Evolutionary conservation across 2,329 filamentous ascomycete genomes (phyloP), one percentile per base, ranked within the genome.

Genomic region (Cytospora piceicola): DNA sequence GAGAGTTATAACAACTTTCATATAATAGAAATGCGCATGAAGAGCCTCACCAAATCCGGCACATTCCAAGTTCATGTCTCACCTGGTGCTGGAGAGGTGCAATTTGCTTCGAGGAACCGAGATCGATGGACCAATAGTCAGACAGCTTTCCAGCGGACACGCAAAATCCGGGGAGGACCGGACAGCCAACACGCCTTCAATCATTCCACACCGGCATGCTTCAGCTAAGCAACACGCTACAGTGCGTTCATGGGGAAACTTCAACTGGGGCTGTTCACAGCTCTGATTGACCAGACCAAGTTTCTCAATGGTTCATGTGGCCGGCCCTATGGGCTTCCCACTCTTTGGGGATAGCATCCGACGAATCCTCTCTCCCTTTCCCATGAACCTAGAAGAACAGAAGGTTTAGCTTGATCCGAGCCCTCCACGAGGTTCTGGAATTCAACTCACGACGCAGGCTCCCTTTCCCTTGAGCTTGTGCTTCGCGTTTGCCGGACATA

Each of bases 401-500:
- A 7, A 22, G 15, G 4, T n/a, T 66, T n/a, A 66, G 64, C 20
- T 54, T 1, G 14, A 54, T 11, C 11, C 15, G 20, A 20, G 4
- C 5, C 34, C n/a, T 20, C 2, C 1, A 36, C 3, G 15, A 22
- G 4, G 22, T 11, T 15, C 30, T 7, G 2, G 3, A 3, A 17
- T 22, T 30, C 1, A 9, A 71, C 73, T 70, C 59, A 73, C 72
- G 51, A 85, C 81, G 63, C 83, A 85, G 3, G 85, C 66, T 0
- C 81, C 82, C 7, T 75, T 79, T 5, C 82, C 81, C n/a, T 79
- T 76, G 17, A 78, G 78, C 61, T 71, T 71, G 63, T 83, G 79
- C 51, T 76, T 79, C 53, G 73, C 72, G 71, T 85, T 83, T 11
- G 81, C 74, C 2, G 83, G 83, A 63, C 83, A 85, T 75, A 84